Base-by-base conservation (phyloP, 345 rosid genomes). In the Fremontodendron californicum region DNA sequence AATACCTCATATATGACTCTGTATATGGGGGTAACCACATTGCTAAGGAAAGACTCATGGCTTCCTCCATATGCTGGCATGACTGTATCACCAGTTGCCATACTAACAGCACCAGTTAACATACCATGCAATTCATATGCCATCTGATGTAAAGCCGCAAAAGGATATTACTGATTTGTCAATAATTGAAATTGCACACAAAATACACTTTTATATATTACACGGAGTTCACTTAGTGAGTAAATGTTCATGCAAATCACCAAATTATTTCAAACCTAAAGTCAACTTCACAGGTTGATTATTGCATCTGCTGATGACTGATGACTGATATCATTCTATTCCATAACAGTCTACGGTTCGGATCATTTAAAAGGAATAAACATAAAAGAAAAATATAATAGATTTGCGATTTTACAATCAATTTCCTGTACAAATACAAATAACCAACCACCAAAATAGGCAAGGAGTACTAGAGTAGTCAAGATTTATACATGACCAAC, bases 21-120 rank as follows among this genome's bases (percentile, higher is more conserved):
- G 84, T 95, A 95, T 84, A 95, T 89, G 3, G 99, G 99, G 76
- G 89, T 87, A 77, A 95, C 91, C 40, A 93, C 92, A 27, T 95
- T 87, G 61, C 69, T 81, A 77, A 95, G 94, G 84, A 93, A 95
- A 77, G 89, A 80, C 82, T 95, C 98, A 21, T 54, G 67, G 23
- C 86, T 89, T 77, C 92, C 93, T 78, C 91, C 88, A 81, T 90
- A 85, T 33, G 92, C 91, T 74, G 94, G 92, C 76, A 31, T 75
- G 45, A 84, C 81, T 79, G 82, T 89, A 83, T 88, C 92, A 81
- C 92, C 89, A 73, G 93, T 84, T 80, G 81, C 77, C 81, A 67
- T 68, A 79, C 90, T 89, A 77, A 89, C 83, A 35, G 82, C 88
- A 74, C 80, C 82, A 7, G 85, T 88, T 82, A 94, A 82, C 79